phyloP scores from a whole-genome alignment of 176 grass and related monocot species.

The Carex myosuroides region DNA sequence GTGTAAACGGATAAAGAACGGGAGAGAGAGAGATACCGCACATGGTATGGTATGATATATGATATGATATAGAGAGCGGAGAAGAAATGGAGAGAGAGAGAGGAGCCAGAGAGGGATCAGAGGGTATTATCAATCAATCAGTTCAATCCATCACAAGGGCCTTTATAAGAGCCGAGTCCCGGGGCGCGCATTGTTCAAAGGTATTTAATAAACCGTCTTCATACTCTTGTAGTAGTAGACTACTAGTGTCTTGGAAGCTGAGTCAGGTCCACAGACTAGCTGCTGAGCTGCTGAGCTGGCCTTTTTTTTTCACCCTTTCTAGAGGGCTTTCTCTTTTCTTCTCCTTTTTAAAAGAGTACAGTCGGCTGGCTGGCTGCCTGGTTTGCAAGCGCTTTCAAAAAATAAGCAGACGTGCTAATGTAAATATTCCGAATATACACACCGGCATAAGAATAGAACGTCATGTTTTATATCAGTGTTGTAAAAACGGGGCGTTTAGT shows the following conservation, averaged over 20 bases:
- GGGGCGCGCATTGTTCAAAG: slow-evolving; percentile 12
- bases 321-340: too few relatives aligned
- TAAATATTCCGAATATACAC: too few relatives aligned
- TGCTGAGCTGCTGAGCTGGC: too few relatives aligned
- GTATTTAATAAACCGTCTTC: not conserved
- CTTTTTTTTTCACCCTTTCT: too few relatives aligned
- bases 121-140: slow-evolving; percentile 35
- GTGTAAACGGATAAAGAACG: not conserved
- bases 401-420: too few relatives aligned
- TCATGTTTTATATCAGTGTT: too few relatives aligned
- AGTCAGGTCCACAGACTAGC: not conserved
- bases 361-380: too few relatives aligned
- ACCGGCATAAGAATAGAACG: too few relatives aligned
- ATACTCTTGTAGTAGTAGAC: not conserved
- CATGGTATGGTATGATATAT: not conserved
- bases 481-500: too few relatives aligned
- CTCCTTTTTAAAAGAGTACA: too few relatives aligned
- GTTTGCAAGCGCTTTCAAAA: too few relatives aligned
- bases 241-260: not conserved
- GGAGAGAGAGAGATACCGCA: not conserved
- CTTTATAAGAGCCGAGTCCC: slow-evolving; percentile 33
- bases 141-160: slow-evolving; percentile 25
- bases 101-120: not conserved
- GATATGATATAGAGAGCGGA: not conserved
- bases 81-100: not conserved